These are phyloP conservation scores for Wallacemonas rigidus DNA, from an alignment of 208 protist species.

Conservation along the genomic window DNA sequence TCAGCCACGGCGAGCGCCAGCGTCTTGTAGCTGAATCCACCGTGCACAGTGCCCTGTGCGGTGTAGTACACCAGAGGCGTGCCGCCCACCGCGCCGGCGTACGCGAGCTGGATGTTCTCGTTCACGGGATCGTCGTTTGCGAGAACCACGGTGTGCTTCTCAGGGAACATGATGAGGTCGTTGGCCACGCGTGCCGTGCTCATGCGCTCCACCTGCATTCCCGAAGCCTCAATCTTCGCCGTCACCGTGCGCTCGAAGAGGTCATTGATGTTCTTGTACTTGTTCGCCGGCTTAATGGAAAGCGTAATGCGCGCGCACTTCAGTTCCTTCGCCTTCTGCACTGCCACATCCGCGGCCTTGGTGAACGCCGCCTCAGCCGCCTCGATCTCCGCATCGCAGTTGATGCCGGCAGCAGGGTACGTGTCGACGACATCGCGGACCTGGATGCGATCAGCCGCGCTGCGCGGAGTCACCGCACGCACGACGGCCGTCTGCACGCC, in stretches of 20 bases:
- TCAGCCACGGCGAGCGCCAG: slow-evolving; percentile 67
- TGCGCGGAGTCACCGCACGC: slow-evolving; percentile 70
- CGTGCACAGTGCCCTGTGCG: slow-evolving; percentile 45
- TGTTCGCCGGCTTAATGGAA: slow-evolving; percentile 71
- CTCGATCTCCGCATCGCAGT: slow-evolving; percentile 46
- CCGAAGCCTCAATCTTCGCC: slow-evolving; percentile 59
- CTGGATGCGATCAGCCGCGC: slow-evolving; percentile 49
- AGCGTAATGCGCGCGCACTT: slow-evolving; percentile 67
- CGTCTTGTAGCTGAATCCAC: slow-evolving; percentile 77
- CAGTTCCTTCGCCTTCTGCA: slow-evolving; percentile 60
- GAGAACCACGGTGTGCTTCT: slow-evolving; percentile 66
- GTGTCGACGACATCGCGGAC: slow-evolving; percentile 81
- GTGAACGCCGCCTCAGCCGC: slow-evolving; percentile 47
- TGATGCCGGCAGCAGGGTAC: slow-evolving; percentile 68
- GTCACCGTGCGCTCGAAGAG: slow-evolving; percentile 60
- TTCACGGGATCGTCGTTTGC: slow-evolving; percentile 69
- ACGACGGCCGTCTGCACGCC: slow-evolving; percentile 67
- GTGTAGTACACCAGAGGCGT: slow-evolving; percentile 66
- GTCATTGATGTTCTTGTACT: slow-evolving; percentile 71
- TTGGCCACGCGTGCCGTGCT: slow-evolving; percentile 63
- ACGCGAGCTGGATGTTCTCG: slow-evolving; percentile 74
- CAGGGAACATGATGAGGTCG: slow-evolving; percentile 72
- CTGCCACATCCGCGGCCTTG: slow-evolving; percentile 68
- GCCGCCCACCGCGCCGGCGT: slow-evolving; percentile 70
- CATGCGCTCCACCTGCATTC: slow-evolving; percentile 54